Percentiles rank a stretch among this genome's conserved stretches.
These are phyloP conservation scores for Cucurbita argyrosperma DNA, from an alignment of 306 rosid genomes.

Conservation along the genomic window DNA sequence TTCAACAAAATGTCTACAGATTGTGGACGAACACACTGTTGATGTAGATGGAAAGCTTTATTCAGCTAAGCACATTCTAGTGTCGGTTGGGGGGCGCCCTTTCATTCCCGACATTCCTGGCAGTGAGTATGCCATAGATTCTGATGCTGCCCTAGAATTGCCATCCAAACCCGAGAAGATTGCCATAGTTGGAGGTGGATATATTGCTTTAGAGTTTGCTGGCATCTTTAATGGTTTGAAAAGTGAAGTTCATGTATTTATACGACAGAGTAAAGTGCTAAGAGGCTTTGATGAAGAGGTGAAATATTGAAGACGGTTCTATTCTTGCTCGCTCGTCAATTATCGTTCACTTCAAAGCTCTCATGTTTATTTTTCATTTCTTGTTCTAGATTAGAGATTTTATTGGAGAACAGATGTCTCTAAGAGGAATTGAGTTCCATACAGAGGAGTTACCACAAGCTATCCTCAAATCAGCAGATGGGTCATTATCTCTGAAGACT, in stretches of 20 bases:
- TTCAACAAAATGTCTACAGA: constrained; percentile 18
- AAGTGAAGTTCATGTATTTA: constrained; percentile 72
- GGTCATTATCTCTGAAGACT: constrained; percentile 78
- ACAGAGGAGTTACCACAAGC: constrained; percentile 78
- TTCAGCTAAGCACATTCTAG: constrained; percentile 71
- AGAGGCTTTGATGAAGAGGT: constrained; percentile 99
- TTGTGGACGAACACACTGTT: constrained; percentile 75
- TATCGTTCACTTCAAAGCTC: neutral
- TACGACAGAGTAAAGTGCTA: constrained; percentile 73
- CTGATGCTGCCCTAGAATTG: constrained; percentile 95
- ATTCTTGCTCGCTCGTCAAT: neutral
- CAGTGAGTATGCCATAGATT: constrained; percentile 69
- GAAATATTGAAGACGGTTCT: constrained; percentile 1
- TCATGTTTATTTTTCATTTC: neutral
- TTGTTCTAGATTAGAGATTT: constrained; percentile 74
- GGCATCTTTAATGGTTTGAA: constrained; percentile 79
- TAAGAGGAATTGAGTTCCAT: constrained; percentile 79
- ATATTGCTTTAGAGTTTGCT: constrained; percentile 95
- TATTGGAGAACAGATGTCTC: constrained; percentile 65
- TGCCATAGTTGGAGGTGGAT: constrained; percentile 98
- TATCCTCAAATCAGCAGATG: constrained; percentile 56
- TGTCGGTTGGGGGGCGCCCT: constrained; percentile 85
- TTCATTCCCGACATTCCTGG: constrained; percentile 94
- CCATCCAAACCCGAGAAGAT: constrained; percentile 75
- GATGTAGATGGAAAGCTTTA: constrained; percentile 75